phyloP scores from a whole-genome alignment of 2,329 filamentous ascomycete genomes.

The Trichophyton schoenleinii region DNA sequence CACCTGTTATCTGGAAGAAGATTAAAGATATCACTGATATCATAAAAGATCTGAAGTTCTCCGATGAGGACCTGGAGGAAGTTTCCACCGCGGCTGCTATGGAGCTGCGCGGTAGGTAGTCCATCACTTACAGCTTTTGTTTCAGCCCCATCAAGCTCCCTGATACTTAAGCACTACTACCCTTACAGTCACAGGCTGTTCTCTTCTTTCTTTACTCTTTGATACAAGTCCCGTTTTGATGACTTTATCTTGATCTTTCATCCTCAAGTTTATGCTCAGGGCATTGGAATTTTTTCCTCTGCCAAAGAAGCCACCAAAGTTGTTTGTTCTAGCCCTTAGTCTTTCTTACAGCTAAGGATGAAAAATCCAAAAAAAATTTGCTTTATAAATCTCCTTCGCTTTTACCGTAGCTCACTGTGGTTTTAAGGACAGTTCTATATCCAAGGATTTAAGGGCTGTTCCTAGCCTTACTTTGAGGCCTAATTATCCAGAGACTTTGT shows the following conservation, averaged over 20 bases:
- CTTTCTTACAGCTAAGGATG: background rate
- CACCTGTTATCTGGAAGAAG: conserved; percentile 65
- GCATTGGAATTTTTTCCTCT: background rate
- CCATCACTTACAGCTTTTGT: background rate
- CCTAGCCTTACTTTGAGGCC: background rate
- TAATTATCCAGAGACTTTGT: background rate
- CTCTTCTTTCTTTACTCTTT: background rate
- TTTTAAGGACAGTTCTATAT: background rate
- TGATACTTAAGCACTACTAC: background rate
- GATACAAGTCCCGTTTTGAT: background rate
- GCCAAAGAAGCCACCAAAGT: background rate
- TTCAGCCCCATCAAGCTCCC: background rate
- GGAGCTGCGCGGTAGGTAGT: background rate
- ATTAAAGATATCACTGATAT: conserved; percentile 67
- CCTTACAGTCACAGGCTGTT: background rate
- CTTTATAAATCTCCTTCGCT: background rate
- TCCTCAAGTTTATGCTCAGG: background rate
- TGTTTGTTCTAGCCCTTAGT: background rate
- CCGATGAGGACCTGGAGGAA: conserved; percentile 67
- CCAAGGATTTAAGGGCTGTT: background rate
- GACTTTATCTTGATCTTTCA: background rate
- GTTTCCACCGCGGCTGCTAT: conserved; percentile 31
- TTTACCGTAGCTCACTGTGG: no score
- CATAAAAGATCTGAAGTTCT: conserved; percentile 73
- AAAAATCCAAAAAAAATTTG: background rate